Conservation (phyloP, 805 yeast genomes). For the Candida awuae region DNA sequence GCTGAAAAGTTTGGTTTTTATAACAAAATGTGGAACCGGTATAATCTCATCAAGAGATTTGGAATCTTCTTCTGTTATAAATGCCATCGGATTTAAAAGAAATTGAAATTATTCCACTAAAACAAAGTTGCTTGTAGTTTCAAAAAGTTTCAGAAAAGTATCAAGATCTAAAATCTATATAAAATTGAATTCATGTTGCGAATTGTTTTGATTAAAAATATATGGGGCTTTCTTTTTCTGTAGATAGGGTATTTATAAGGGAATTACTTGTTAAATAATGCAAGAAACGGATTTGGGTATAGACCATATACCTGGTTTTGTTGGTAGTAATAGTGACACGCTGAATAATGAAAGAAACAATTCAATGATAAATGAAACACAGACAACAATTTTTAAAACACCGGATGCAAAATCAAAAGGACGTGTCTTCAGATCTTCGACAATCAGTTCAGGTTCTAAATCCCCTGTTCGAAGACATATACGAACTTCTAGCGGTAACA, state of each 20-base stretch:
- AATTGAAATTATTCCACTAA: too few species aligned
- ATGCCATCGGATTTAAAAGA: background rate
- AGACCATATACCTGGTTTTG: too few species aligned
- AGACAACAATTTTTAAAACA: background rate
- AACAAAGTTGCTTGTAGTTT: too few species aligned
- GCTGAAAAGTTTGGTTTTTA: constrained; percentile 49
- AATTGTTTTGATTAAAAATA: too few species aligned
- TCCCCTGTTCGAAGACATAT: constrained; percentile 15
- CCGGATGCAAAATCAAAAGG: constrained; percentile 2
- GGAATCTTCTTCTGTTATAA: constrained; percentile 1
- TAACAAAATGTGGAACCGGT: constrained; percentile 68
- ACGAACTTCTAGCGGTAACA: constrained; percentile 19
- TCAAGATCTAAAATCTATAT: too few species aligned
- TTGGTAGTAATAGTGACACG: too few species aligned
- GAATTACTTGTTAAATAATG: too few species aligned
- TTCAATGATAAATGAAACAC: background rate
- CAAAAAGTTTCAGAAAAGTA: too few species aligned
- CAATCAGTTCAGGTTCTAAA: constrained; percentile 11
- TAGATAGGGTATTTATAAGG: too few species aligned
- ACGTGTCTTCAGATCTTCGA: constrained; percentile 13
- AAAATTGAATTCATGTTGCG: too few species aligned
- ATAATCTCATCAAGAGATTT: constrained; percentile 7
- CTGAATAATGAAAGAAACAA: background rate
- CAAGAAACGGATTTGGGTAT: too few species aligned
- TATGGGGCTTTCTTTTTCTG: too few species aligned